Percentiles rank a stretch among this genome's conserved stretches.
phyloP scores from a whole-genome alignment of 2,329 filamentous ascomycete species.

The Clonostachys rosea region DNA sequence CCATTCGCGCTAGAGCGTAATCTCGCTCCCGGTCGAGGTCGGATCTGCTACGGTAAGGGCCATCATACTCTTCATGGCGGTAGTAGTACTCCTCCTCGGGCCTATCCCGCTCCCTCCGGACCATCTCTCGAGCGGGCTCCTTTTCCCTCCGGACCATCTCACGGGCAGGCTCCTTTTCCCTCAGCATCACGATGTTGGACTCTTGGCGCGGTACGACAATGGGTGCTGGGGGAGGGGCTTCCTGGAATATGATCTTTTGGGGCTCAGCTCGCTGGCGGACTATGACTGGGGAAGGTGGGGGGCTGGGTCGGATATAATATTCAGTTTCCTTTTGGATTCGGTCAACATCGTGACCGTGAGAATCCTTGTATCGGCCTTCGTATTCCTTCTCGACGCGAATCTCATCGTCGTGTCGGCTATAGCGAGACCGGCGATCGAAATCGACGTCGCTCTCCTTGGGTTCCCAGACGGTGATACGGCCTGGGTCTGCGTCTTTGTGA shows the following conservation, averaged over 20 bases:
- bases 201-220: constrained; percentile 42
- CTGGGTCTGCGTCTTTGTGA: constrained; percentile 13
- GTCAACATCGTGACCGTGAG: constrained; percentile 45
- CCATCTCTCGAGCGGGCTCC: constrained; percentile 27
- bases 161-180: constrained; percentile 31
- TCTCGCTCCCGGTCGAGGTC: constrained; percentile 21
- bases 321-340: constrained; percentile 59
- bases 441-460: constrained; percentile 30
- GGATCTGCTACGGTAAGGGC: constrained; percentile 26
- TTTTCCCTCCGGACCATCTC: constrained; percentile 29
- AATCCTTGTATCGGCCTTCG: constrained; percentile 43
- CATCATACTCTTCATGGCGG: constrained; percentile 39
- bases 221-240: constrained; percentile 47
- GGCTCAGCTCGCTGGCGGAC: constrained; percentile 52
- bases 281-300: constrained; percentile 45
- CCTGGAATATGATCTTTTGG: constrained; percentile 57
- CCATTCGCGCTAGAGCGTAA: constrained; percentile 24
- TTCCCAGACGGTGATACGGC: constrained; percentile 28
- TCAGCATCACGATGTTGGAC: constrained; percentile 36
- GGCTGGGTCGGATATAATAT: constrained; percentile 50
- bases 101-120: constrained; percentile 24
- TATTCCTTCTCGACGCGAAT: constrained; percentile 49
- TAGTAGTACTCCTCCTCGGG: constrained; percentile 47
- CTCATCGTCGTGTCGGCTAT: constrained; percentile 41
- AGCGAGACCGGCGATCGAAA: constrained; percentile 28